Evolutionary conservation across 768 basidiomycete genomes (phyloP), one percentile per base, ranked within the genome.

Genomic region (Hydnomerulius pinastri): DNA sequence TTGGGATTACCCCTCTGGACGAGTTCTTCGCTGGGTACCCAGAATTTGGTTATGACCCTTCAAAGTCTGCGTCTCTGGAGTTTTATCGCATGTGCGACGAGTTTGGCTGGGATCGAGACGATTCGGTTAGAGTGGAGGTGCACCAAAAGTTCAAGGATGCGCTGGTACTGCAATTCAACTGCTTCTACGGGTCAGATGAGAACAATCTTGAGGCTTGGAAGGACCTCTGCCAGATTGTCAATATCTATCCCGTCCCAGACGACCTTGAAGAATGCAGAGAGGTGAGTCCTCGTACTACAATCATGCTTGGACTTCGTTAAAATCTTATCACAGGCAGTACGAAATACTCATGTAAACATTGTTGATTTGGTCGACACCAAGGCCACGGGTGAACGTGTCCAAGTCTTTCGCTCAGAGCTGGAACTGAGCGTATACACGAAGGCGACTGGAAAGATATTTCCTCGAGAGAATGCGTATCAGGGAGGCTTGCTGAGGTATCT

Each of bases 401-500:
- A 4, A 3, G 36, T 39, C 7, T 66, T 67, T 41, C 6, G 25
- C 15, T 53, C 56, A 1, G 57, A 60, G 37, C 9, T 12, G 4
- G 27, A 45, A 4, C 57, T 64, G 7, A 59, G 55, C n/a, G 9
- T 36, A 3, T 66, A 66, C 37, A 62, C 60, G 0, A 41, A 8
- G 4, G 0, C 8, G 4, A 51, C 43, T 11, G 6, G 23, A 15
- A 66, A 64, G 43, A 55, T 38, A 40, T 66, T 64, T 35, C 65
- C 62, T 4, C 53, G 42, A 24, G 37, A 60, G 24, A 23, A 53
- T 17, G 58, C 57, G 13, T 20, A 33, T 24, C 57, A 54, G 11
- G 65, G 65, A 20, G 55, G 65, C 6, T 53, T 66, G 5, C 50
- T 66, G n/a, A n/a, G n/a, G n/a, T n/a, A n/a, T n/a, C n/a, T n/a